Percentiles rank a stretch among this genome's conserved stretches.
phyloP scores from a whole-genome alignment of 2,329 filamentous ascomycete species.

The Fusarium humuli region DNA sequence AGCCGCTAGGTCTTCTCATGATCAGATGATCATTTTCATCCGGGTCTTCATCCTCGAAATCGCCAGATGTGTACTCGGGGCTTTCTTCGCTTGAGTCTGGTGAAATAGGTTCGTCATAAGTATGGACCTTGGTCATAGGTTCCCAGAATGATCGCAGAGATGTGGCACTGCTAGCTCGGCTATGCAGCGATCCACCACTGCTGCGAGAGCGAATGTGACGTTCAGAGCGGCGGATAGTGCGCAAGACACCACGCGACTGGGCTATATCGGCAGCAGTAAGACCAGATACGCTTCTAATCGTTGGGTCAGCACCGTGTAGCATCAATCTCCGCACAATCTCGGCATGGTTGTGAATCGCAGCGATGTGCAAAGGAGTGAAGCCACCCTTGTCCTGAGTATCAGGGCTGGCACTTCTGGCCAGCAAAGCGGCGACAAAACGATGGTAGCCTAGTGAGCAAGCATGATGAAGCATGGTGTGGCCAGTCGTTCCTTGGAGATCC shows the following conservation, averaged over 20 bases:
- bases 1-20: constrained; percentile 51
- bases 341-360: constrained; percentile 78
- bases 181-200: constrained; percentile 71
- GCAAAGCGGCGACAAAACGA: constrained; percentile 79
- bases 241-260: constrained; percentile 71
- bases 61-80: constrained; percentile 59
- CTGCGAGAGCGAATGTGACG: constrained; percentile 75
- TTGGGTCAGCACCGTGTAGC: constrained; percentile 77
- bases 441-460: constrained; percentile 80
- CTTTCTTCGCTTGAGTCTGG: constrained; percentile 58
- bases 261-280: constrained; percentile 79
- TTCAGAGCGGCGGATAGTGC: constrained; percentile 71
- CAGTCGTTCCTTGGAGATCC: constrained; percentile 73
- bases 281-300: constrained; percentile 75
- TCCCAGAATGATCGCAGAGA: constrained; percentile 77
- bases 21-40: constrained; percentile 53
- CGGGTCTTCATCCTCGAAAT: constrained; percentile 57
- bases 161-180: constrained; percentile 73
- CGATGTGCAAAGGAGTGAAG: constrained; percentile 85
- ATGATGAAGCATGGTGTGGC: constrained; percentile 84
- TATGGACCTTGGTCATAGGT: constrained; percentile 54
- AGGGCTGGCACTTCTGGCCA: constrained; percentile 81
- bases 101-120: constrained; percentile 53
- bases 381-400: constrained; percentile 81
- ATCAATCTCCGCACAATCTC: constrained; percentile 83